These are phyloP conservation scores for Candida khao-thaluensis DNA, from an alignment of 805 yeast species.

Conservation along the genomic window DNA sequence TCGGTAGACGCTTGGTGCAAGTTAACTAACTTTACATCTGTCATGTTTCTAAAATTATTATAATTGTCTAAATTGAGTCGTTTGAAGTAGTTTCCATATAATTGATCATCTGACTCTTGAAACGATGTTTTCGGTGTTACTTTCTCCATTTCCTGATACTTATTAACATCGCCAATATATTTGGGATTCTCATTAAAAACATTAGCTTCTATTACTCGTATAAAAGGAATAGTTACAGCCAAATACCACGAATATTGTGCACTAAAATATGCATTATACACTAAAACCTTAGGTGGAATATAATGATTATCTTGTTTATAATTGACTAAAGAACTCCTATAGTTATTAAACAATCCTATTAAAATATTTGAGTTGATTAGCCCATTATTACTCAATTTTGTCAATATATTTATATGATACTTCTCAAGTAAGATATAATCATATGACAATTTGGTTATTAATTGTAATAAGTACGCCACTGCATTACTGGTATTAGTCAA, in stretches of 20 bases:
- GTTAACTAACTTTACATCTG: constrained; percentile 12
- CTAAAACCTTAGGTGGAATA: constrained; percentile 31
- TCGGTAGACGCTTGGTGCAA: constrained; percentile 10
- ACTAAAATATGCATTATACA: constrained; percentile 33
- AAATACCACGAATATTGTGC: constrained; percentile 39
- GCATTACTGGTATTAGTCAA: constrained; percentile 15
- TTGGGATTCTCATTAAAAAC: constrained; percentile 26
- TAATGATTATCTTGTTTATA: neutral
- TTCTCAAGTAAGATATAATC: constrained; percentile 41
- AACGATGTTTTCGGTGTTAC: constrained; percentile 19
- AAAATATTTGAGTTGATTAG: constrained; percentile 28
- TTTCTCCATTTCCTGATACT: constrained; percentile 17
- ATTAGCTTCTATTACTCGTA: constrained; percentile 34
- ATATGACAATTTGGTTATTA: constrained; percentile 33
- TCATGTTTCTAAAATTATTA: constrained; percentile 16
- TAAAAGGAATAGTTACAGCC: constrained; percentile 36
- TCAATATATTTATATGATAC: constrained; percentile 36
- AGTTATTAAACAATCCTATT: constrained; percentile 22
- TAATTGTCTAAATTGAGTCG: constrained; percentile 21
- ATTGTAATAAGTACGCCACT: constrained; percentile 26
- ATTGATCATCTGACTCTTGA: constrained; percentile 21
- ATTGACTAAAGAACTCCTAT: constrained; percentile 17
- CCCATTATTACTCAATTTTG: constrained; percentile 33
- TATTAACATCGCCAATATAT: constrained; percentile 17
- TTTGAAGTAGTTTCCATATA: constrained; percentile 22